Conservation (phyloP, 306 rosid genomes). For the Begonia peltatifolia region DNA sequence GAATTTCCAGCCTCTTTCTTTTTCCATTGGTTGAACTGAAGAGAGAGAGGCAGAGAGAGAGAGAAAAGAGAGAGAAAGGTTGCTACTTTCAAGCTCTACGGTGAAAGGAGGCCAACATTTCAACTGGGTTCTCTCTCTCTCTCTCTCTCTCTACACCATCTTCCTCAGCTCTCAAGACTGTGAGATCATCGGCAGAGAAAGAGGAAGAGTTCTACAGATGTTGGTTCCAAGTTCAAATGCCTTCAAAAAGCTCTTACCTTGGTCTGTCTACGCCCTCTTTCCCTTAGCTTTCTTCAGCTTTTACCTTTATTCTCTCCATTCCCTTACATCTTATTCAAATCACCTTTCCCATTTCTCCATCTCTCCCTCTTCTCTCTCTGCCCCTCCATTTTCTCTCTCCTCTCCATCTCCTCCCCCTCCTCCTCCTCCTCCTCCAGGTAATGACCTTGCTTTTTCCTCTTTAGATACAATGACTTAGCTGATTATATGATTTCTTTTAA, state of each 20-base stretch:
- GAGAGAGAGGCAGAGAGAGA: too few species aligned
- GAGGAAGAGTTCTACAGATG: constrained; percentile 13
- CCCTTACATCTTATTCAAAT: constrained; percentile 22
- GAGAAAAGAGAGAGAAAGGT: too few species aligned
- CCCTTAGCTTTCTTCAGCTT: constrained; percentile 56
- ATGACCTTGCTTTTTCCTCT: constrained; percentile 5
- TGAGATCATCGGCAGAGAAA: neutral
- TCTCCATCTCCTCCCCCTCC: constrained; percentile 3
- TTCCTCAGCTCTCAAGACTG: too few species aligned
- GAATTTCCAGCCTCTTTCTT: too few species aligned
- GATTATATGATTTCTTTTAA: too few species aligned
- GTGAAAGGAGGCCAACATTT: too few species aligned
- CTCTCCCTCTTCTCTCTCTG: constrained; percentile 10
- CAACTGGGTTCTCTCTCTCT: too few species aligned
- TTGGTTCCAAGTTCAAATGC: constrained; percentile 15
- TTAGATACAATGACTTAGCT: too few species aligned
- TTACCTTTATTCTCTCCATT: constrained; percentile 36
- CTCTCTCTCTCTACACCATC: too few species aligned
- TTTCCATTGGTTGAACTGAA: too few species aligned
- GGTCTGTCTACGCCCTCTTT: constrained; percentile 40
- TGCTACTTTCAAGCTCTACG: too few species aligned
- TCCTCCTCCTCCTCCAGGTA: constrained; percentile 10
- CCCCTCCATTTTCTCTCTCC: constrained; percentile 13
- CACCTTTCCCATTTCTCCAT: constrained; percentile 19
- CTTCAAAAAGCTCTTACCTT: constrained; percentile 42